phyloP scores from a whole-genome alignment of 2,329 filamentous ascomycete species.

The Botrytis sinoallii region DNA sequence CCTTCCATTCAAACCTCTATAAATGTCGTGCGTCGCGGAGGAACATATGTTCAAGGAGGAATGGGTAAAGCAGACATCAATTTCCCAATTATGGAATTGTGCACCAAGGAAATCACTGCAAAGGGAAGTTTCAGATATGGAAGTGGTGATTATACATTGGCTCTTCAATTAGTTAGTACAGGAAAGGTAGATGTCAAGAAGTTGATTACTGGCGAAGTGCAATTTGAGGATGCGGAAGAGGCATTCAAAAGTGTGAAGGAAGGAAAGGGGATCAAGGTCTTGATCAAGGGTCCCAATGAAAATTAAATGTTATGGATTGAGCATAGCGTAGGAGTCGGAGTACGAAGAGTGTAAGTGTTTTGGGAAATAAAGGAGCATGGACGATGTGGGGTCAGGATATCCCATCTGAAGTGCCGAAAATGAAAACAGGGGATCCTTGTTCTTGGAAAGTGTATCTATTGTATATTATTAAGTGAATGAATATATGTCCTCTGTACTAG shows the following conservation, averaged over 20 bases:
- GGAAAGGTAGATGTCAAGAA: slow-evolving; percentile 79
- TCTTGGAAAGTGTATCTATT: not conserved
- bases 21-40: slow-evolving; percentile 67
- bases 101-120: slow-evolving; percentile 82
- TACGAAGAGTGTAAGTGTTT: not conserved
- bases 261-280: slow-evolving; percentile 71
- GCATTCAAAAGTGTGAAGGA: slow-evolving; percentile 85
- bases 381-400: not conserved
- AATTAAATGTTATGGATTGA: slow-evolving; percentile 19
- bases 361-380: not conserved
- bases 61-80: slow-evolving; percentile 87
- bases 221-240: slow-evolving; percentile 77
- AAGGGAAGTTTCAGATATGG: slow-evolving; percentile 90
- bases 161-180: slow-evolving; percentile 68
- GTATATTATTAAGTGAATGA: not conserved
- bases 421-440: not conserved
- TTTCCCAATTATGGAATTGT: slow-evolving; percentile 89
- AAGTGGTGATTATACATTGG: slow-evolving; percentile 77
- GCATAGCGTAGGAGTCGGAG: not conserved
- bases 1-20: slow-evolving; percentile 73
- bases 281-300: slow-evolving; percentile 62
- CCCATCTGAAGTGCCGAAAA: not conserved
- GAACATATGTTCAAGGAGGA: slow-evolving; percentile 79
- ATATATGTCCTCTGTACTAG: not conserved
- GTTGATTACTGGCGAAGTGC: slow-evolving; percentile 73